A percentile compares a stretch with the other conserved stretches of the same genome.
Evolutionary conservation across 352 stramenopile species (phyloP).

Genomic region (Phytophthora pisi): DNA sequence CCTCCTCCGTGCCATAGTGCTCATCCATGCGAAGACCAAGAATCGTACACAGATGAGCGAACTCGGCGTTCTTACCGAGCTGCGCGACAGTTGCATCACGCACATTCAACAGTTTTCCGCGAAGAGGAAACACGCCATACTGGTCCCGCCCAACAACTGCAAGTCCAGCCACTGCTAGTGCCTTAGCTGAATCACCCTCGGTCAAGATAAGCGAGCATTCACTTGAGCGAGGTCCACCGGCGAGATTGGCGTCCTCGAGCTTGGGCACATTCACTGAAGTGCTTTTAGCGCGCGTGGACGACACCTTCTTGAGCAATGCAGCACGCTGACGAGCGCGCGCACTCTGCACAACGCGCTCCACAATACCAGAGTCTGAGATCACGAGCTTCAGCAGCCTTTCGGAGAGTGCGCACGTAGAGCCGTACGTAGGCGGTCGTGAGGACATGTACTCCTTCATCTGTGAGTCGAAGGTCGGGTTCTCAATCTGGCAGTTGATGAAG

Average conservation of each 20-base stretch:
- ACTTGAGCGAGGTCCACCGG: slow-evolving; percentile 89
- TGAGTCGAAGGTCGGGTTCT: slow-evolving; percentile 99
- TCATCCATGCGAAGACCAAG: slow-evolving; percentile 97
- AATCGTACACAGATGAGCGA: slow-evolving; percentile 97
- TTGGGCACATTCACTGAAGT: slow-evolving; percentile 95
- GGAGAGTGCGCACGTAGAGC: slow-evolving; percentile 91
- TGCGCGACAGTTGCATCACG: slow-evolving; percentile 82
- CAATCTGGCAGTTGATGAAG: slow-evolving; percentile 99
- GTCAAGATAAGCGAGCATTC: slow-evolving; percentile 99
- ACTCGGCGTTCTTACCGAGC: slow-evolving; percentile 95
- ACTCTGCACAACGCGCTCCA: slow-evolving; percentile 93
- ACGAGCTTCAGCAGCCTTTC: slow-evolving; percentile 96
- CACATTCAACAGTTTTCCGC: slow-evolving; percentile 95
- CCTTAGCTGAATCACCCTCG: slow-evolving; percentile 99
- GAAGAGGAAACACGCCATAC: slow-evolving; percentile 99
- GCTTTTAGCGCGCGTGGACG: slow-evolving; percentile 56
- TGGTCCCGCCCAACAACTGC: slow-evolving; percentile 97
- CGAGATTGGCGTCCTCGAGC: slow-evolving; percentile 98
- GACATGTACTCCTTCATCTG: slow-evolving; percentile 99
- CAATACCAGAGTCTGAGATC: slow-evolving; percentile 94
- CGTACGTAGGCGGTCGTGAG: slow-evolving; percentile 87
- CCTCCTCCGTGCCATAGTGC: slow-evolving; percentile 93
- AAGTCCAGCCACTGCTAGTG: slow-evolving; percentile 97
- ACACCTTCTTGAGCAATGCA: slow-evolving; percentile 94
- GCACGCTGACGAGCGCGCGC: slow-evolving; percentile 94